phyloP scores from a whole-genome alignment of 1,284 basidiomycete species.

The Pyrrhoderma lamaoense region DNA sequence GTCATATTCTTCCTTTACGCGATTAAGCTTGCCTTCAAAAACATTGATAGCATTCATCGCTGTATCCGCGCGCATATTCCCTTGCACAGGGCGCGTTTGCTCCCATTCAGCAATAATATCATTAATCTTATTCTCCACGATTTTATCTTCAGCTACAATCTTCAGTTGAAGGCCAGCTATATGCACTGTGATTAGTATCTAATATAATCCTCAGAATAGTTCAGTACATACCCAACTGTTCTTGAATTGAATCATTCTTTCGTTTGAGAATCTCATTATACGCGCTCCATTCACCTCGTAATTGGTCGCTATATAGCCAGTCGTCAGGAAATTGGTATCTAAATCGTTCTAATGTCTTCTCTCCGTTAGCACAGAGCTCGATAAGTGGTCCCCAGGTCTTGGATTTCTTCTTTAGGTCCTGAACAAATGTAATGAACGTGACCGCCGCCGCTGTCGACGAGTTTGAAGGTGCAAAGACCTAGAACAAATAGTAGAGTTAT shows the following conservation, averaged over 20 bases:
- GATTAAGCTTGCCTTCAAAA: constrained; percentile 85
- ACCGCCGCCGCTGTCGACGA: constrained; percentile 95
- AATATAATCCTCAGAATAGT: neutral
- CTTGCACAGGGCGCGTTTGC: constrained; percentile 90
- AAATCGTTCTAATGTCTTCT: constrained; percentile 96
- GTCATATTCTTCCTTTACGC: constrained; percentile 89
- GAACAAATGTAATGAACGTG: constrained; percentile 97
- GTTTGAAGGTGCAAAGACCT: constrained; percentile 49
- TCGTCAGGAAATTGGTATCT: constrained; percentile 94
- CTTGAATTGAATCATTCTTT: constrained; percentile 98
- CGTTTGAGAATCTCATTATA: constrained; percentile 97
- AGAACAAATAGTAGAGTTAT: neutral
- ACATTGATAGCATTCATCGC: constrained; percentile 94
- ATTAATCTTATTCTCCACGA: constrained; percentile 89
- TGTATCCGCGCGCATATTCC: constrained; percentile 89
- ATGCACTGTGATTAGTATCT: constrained; percentile 3
- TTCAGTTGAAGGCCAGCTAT: constrained; percentile 92
- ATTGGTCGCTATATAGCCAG: constrained; percentile 98
- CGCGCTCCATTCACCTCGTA: constrained; percentile 96
- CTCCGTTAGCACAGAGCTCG: constrained; percentile 86
- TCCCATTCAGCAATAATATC: constrained; percentile 94
- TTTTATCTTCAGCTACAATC: constrained; percentile 99
- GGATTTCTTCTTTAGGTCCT: constrained; percentile 96
- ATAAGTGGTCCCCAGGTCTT: constrained; percentile 98
- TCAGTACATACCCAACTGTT: constrained; percentile 73